Base-by-base conservation (phyloP, 176 grass and related monocot species). In the Aegilops bicornis region DNA sequence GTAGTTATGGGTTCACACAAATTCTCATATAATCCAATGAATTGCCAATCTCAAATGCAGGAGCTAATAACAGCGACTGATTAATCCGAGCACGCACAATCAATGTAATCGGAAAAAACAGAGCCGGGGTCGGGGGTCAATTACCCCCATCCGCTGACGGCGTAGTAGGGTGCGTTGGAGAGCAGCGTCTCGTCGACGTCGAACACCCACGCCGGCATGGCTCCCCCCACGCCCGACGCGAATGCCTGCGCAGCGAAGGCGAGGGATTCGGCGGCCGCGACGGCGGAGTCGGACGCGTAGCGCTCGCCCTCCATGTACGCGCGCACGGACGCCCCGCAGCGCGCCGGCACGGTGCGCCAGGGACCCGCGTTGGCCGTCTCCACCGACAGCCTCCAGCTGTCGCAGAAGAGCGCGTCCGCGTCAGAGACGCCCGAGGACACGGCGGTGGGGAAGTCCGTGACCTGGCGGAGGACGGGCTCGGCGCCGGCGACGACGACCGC, bases 161-260 rank as follows among this genome's bases (percentile, higher is more conserved):
- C 86, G 77, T 98, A 98, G 86, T 94, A 95, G 2, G 91, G 93
- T 17, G 70, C 48, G 79, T 95, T 95, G 29, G 80, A 89, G 60
- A 98, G 92, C 37, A 95, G 84, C 85, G 93, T 98, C 91, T 98
- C 96, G 85, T 98, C 96, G 39, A 95, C 76, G 85, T 98, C 96
- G 70, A 98, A 98, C 35, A 98, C 77, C 93, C 96, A 98, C 6
- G 69, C 81, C 15, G 91, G 87, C 86, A 78, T 94, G 33, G 83
- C 86, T 4, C 83, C 84, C 33, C 71, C 69, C 4, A 7, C 62
- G 33, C 83, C 42, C 24, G 62, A 40, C 14, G 84, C 76, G 56
- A 82, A 8, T 13, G 91, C 79, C 71, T 22, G 88, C 29, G 81
- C 73, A 6, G 93, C 96, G 82, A 98, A 98, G 42, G 78, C 81